Evolutionary conservation across 352 stramenopile genomes (phyloP).

Genomic region (Lagenidium giganteum): DNA sequence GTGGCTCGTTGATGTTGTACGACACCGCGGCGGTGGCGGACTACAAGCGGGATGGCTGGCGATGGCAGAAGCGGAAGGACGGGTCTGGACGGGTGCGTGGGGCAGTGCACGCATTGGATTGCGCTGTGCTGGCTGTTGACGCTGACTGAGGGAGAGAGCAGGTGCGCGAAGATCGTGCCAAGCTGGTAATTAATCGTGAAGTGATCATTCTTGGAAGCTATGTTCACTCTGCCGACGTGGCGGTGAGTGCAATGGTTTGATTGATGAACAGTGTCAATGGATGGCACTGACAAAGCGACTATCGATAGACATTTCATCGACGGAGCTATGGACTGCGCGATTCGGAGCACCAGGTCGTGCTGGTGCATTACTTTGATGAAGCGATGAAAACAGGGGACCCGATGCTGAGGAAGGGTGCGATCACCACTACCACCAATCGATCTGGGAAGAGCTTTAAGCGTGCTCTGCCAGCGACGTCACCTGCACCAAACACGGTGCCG

Average conservation of each 20-base stretch:
- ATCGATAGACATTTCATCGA: constrained; percentile 76
- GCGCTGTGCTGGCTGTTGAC: no score
- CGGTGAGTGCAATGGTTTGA: constrained; percentile 24
- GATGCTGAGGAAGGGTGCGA: no score
- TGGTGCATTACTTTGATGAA: constrained; percentile 88
- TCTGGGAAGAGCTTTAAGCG: constrained; percentile 31
- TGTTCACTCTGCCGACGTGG: constrained; percentile 71
- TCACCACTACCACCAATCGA: neutral
- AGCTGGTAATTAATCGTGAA: constrained; percentile 80
- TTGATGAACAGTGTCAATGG: neutral
- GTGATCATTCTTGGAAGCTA: constrained; percentile 79
- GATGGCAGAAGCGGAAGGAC: constrained; percentile 85
- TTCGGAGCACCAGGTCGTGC: constrained; percentile 55
- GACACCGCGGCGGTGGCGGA: constrained; percentile 51
- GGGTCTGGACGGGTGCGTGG: constrained; percentile 51
- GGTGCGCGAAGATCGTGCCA: constrained; percentile 79
- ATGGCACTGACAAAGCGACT: neutral
- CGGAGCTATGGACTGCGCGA: constrained; percentile 79
- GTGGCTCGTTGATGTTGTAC: constrained; percentile 69
- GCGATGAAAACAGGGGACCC: no score
- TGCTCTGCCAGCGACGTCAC: constrained; percentile 13
- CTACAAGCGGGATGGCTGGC: constrained; percentile 86
- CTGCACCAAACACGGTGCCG: no score
- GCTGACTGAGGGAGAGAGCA: no score
- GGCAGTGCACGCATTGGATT: neutral